Evolutionary conservation across 2,329 filamentous ascomycete genomes (phyloP), one percentile per base, ranked within the genome.

Genomic region (Cladorrhinum sp.): DNA sequence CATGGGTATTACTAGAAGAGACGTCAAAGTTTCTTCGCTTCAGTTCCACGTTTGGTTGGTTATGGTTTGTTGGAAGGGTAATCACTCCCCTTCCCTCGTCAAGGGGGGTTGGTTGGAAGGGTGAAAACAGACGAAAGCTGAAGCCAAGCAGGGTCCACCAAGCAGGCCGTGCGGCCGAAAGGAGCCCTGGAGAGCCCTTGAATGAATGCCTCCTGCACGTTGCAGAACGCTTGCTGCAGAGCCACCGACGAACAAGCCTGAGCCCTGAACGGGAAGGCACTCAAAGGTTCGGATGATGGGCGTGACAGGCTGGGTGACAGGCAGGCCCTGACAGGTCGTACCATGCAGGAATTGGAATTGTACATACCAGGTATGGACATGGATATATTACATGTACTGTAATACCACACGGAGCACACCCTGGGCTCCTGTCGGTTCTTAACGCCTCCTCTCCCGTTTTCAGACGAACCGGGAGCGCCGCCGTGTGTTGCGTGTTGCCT

Each of bases 151-250:
- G 51, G 28, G 56, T 49, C 42, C 52, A 58, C 49, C 33, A 51
- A 39, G 56, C 57, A 57, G 55, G 50, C 59, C 53, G 57, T 67
- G 65, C 64, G 63, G 62, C 61, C 62, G 60, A 66, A 61, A 64
- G 62, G 61, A 62, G 51, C 59, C 30, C 14, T 9, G 18, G 48
- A n/a, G 33, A 30, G 18, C 30, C 23, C 20, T 18, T 18, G 42
- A 46, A 46, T 21, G 16, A 12, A 46, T 18, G 16, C 42, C 42
- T 46, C 42, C 42, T 46, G 42, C 42, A 46, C 18, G 42, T 16
- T 46, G 42, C 42, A 46, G 39, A 49, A 57, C 53, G 24, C 23
- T 24, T 23, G 52, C 50, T 39, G 52, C 52, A 55, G 30, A 55
- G 9, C 23, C 26, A 4, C 33, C 33, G 33, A 36, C 33, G n/a